phyloP scores from a whole-genome alignment of 2,329 filamentous ascomycete genomes.

The Stemphylium beticola region DNA sequence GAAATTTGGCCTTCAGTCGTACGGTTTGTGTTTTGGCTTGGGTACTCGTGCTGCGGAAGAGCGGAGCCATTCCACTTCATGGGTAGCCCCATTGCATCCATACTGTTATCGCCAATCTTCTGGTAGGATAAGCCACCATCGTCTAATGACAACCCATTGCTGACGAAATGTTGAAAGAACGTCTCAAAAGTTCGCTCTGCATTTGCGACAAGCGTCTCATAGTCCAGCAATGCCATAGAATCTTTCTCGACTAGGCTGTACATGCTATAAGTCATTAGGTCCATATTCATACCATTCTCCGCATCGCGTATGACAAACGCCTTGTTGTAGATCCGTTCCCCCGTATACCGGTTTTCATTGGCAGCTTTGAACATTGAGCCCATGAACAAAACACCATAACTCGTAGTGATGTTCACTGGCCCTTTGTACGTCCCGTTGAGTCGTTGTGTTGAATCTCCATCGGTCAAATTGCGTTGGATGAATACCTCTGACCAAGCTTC shows the following conservation, averaged over 20 bases:
- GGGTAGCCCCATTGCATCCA: slow-evolving; percentile 3
- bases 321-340: slow-evolving; percentile 18
- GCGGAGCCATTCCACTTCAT: slow-evolving; percentile 9
- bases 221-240: slow-evolving; percentile 21
- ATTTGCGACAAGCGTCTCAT: slow-evolving; percentile 8
- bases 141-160: slow-evolving; percentile 10
- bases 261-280: slow-evolving; percentile 42
- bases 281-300: slow-evolving; percentile 33
- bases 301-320: slow-evolving; percentile 34
- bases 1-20: slow-evolving; percentile 16
- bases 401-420: slow-evolving; percentile 14
- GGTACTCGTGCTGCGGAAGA: slow-evolving; percentile 8
- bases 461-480: slow-evolving; percentile 2
- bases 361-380: slow-evolving; percentile 15
- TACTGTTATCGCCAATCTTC: slow-evolving; percentile 23
- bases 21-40: slow-evolving; percentile 11
- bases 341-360: too few relatives aligned
- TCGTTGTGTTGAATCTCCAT: background rate
- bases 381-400: slow-evolving; percentile 18
- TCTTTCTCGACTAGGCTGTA: slow-evolving; percentile 30
- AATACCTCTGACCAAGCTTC: slow-evolving; percentile 5
- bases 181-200: slow-evolving; percentile 33
- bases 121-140: slow-evolving; percentile 35
- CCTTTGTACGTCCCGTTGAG: background rate
- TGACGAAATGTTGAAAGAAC: slow-evolving; percentile 28